Evolutionary conservation across 495 filamentous ascomycete species (phyloP), one percentile per base, ranked within the genome.

Genomic region (Evansstolkia leycettana): DNA sequence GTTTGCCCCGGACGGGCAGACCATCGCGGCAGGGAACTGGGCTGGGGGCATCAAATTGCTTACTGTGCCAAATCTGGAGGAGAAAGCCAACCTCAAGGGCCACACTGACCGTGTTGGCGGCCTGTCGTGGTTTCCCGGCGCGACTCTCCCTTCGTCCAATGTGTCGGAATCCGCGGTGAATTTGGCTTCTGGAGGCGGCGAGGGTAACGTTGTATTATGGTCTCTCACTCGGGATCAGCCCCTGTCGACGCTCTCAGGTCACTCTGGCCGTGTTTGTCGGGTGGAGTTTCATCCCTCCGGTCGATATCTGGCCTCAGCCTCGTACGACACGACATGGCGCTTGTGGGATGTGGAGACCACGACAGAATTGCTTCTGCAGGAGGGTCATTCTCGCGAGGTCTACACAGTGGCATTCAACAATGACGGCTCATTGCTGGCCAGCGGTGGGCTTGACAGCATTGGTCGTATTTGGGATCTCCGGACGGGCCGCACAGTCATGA

Each of bases 381-480:
- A 99, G 64, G 90, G 92, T 3, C 90, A 99, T 54, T 87, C 82
- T 5, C 73, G 84, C 23, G 92, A 92, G 34, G 89, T 94, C 9
- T 95, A 89, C 45, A 69, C 87, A 2, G 73, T 95, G 15, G 69
- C 75, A 34, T 94, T 94, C 62, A 92, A 90, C 55, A 73, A 72
- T 1, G 92, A 96, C 48, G 90, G 90, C 2, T 90, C 84, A 4
- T 69, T 99, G 2, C 63, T 96, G 10, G 90, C 87, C 1, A 89
- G 79, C 54, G 92, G 79, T 17, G 90, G 90, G 1, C 62, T 94
- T 28, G 90, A 99, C 57, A 94, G 86, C 39, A 88, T 93, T 30
- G 90, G 90, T 1, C 73, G 92, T 3, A 81, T 99, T 38, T 99
- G 92, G 92, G 90, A 99, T 58, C 48, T 96, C n/a, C 72, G 90